phyloP scores from a whole-genome alignment of 257 asterid genomes.

The Petunia axillaris region DNA sequence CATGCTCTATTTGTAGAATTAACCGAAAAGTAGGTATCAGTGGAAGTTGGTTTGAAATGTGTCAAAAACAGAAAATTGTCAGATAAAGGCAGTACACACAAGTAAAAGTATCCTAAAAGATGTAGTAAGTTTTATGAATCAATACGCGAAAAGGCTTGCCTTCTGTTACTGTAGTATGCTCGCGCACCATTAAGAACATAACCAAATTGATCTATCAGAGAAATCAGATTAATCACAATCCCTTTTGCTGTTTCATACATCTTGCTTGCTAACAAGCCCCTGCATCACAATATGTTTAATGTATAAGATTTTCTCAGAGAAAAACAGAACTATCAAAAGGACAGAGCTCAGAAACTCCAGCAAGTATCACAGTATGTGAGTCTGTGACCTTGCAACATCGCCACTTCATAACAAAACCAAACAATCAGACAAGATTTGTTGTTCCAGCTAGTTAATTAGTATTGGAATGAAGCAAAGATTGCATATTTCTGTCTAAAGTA shows the following conservation, averaged over 20 bases:
- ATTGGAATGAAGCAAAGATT: background rate
- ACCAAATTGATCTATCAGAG: slow-evolving; percentile 68
- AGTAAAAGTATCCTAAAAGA: background rate
- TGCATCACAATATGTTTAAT: slow-evolving; percentile 36
- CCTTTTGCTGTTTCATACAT: slow-evolving; percentile 93
- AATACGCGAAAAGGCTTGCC: slow-evolving; percentile 44
- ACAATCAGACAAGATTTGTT: background rate
- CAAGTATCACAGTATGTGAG: background rate
- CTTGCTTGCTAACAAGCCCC: slow-evolving; percentile 89
- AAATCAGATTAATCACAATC: slow-evolving; percentile 76
- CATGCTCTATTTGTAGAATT: background rate
- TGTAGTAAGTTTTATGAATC: background rate
- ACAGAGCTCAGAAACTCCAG: background rate
- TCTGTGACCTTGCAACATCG: background rate
- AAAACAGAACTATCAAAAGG: background rate
- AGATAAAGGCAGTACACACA: background rate
- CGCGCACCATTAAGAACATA: slow-evolving; percentile 90
- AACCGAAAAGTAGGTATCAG: background rate
- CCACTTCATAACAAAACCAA: background rate
- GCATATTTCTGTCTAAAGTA: background rate
- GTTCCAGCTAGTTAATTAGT: background rate
- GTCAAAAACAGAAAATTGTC: background rate
- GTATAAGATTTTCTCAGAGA: slow-evolving; percentile 20
- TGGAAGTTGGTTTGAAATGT: background rate
- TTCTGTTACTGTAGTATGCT: slow-evolving; percentile 86